These are phyloP conservation scores for Pyricularia grisea DNA, from an alignment of 2,329 filamentous ascomycete species.

Conservation along the genomic window DNA sequence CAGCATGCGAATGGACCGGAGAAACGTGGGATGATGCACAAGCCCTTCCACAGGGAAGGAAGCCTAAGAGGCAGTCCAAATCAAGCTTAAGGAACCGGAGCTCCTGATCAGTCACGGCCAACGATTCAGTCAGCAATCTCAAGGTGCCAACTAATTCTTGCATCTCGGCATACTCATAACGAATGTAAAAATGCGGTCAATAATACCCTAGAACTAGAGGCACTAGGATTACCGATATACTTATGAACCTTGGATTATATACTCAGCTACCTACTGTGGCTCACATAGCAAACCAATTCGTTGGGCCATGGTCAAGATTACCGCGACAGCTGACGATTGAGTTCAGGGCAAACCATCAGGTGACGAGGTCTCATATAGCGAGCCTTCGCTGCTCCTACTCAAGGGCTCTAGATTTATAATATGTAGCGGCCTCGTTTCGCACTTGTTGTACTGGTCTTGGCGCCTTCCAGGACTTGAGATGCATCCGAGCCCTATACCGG, in stretches of 20 bases:
- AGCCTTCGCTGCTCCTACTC: background rate
- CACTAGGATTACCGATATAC: background rate
- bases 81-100: background rate
- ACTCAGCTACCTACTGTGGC: background rate
- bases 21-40: background rate
- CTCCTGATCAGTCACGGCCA: background rate
- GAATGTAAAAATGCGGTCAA: background rate
- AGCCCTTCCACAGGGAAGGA: background rate
- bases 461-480: background rate
- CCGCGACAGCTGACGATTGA: background rate
- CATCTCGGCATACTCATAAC: background rate
- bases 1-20: background rate
- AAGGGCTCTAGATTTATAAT: background rate
- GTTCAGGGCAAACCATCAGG: background rate
- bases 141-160: background rate
- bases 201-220: too few relatives aligned
- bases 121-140: background rate
- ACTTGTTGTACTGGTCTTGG: background rate
- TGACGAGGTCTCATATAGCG: background rate
- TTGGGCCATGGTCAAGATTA: background rate
- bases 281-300: background rate
- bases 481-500: background rate
- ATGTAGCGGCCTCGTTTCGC: background rate
- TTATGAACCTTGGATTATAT: too few relatives aligned
- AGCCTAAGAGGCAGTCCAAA: background rate